Evolutionary conservation across 2,329 filamentous ascomycete species (phyloP).

Genomic region (Aspergillus fumigatiaffinis): DNA sequence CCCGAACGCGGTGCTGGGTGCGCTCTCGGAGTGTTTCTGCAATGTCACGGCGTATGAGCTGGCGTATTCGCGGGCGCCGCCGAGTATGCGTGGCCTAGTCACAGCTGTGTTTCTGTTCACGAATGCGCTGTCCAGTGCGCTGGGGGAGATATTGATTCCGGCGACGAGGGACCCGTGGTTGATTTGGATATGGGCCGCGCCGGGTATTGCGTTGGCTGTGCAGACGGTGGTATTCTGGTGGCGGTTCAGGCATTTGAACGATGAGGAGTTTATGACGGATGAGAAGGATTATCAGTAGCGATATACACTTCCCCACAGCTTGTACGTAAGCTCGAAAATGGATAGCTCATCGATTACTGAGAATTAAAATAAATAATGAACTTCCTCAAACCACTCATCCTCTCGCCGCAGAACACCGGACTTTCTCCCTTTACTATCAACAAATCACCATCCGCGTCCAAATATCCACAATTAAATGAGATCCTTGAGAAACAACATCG

Average conservation of each 20-base stretch:
- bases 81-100: constrained; percentile 42
- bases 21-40: constrained; percentile 39
- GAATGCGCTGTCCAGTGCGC: constrained; percentile 36
- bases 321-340: too few species aligned
- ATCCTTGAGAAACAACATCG: too few species aligned
- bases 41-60: constrained; percentile 45
- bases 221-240: constrained; percentile 49
- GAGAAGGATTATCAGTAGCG: constrained; percentile 10
- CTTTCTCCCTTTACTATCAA: too few species aligned
- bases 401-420: too few species aligned
- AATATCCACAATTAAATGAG: neutral
- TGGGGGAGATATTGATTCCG: constrained; percentile 42
- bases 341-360: too few species aligned
- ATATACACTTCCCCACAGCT: neutral
- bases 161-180: constrained; percentile 47
- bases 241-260: constrained; percentile 45
- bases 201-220: constrained; percentile 46
- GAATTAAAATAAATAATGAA: too few species aligned
- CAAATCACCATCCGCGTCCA: neutral
- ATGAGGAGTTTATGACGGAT: constrained; percentile 45
- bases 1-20: constrained; percentile 35
- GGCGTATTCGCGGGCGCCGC: constrained; percentile 42
- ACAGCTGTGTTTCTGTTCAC: constrained; percentile 42
- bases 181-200: constrained; percentile 48
- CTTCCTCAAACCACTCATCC: too few species aligned